These are phyloP conservation scores for Adansonia gregorii DNA, from an alignment of 441 rosid genomes.

Conservation along the genomic window DNA sequence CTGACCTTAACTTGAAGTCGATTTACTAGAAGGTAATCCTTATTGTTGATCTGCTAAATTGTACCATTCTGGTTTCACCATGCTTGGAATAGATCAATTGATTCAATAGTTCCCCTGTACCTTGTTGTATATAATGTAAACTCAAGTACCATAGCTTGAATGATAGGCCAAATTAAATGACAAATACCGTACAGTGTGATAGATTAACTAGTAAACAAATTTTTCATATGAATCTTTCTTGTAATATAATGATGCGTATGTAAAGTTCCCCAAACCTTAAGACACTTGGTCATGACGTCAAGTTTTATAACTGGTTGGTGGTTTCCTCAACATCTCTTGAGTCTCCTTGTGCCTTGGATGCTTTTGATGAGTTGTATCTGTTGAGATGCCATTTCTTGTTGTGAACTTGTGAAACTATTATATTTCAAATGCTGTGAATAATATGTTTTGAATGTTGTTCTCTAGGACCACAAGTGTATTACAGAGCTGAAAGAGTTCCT, in stretches of 20 bases:
- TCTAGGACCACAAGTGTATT: conserved; percentile 63
- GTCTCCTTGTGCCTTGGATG: neutral
- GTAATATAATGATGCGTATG: neutral
- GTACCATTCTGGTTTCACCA: neutral
- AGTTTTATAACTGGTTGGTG: neutral
- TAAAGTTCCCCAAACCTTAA: conserved; percentile 11
- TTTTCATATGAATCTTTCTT: neutral
- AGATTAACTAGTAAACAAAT: neutral
- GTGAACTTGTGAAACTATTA: neutral
- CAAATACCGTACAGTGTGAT: neutral
- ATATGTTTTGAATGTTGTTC: conserved; percentile 15
- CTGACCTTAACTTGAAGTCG: neutral
- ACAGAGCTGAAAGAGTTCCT: conserved; percentile 65
- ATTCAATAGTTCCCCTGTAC: neutral
- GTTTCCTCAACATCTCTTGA: neutral
- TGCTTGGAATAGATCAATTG: neutral
- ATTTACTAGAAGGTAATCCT: neutral
- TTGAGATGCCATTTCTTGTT: conserved; percentile 12
- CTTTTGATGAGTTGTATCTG: neutral
- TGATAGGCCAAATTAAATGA: neutral
- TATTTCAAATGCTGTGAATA: conserved; percentile 8
- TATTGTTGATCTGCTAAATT: neutral
- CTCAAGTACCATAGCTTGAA: neutral
- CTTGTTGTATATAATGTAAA: neutral
- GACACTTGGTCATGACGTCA: neutral